Percentiles rank a stretch among this genome's conserved stretches.
These are phyloP conservation scores for Gomphus bonarii DNA, from an alignment of 1,284 basidiomycete genomes.

Conservation along the genomic window DNA sequence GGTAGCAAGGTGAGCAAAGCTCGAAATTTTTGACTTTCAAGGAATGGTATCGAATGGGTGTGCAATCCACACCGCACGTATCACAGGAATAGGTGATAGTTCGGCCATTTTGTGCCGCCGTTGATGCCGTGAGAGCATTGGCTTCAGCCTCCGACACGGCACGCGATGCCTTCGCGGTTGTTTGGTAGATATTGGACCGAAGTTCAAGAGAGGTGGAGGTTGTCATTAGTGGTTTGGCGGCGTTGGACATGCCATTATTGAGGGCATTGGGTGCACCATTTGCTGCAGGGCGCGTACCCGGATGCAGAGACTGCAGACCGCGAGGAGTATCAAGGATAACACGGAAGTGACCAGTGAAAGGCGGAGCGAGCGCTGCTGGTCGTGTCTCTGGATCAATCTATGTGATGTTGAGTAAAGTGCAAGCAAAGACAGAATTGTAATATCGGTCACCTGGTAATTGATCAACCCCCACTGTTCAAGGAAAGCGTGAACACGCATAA, in stretches of 20 bases:
- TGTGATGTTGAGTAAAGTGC: conserved; percentile 2
- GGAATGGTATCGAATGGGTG: conserved; percentile 82
- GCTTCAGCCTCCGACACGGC: conserved; percentile 58
- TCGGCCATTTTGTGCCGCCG: conserved; percentile 45
- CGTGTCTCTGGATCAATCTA: conserved; percentile 96
- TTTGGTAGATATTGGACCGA: conserved; percentile 81
- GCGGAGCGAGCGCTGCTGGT: conserved; percentile 89
- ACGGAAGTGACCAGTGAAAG: conserved; percentile 98
- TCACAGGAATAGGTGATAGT: conserved; percentile 70
- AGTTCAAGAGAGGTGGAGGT: conserved; percentile 63
- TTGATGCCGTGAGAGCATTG: conserved; percentile 23
- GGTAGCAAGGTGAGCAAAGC: conserved; percentile 85
- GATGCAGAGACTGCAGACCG: conserved; percentile 91
- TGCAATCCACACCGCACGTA: conserved; percentile 92
- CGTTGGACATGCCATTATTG: conserved; percentile 17
- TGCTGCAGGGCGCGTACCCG: conserved; percentile 62
- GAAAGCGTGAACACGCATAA: conserved; percentile 98
- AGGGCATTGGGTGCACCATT: conserved; percentile 23
- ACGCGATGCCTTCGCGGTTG: conserved; percentile 72
- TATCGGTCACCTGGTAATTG: conserved; percentile 85
- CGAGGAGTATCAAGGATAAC: conserved; percentile 96
- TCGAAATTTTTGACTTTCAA: conserved; percentile 89
- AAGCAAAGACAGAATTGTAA: background rate
- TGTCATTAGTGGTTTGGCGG: conserved; percentile 20
- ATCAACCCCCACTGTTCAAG: conserved; percentile 98